Base-by-base conservation (phyloP, 2,329 filamentous ascomycete species). In the Parastagonospora nodorum region DNA sequence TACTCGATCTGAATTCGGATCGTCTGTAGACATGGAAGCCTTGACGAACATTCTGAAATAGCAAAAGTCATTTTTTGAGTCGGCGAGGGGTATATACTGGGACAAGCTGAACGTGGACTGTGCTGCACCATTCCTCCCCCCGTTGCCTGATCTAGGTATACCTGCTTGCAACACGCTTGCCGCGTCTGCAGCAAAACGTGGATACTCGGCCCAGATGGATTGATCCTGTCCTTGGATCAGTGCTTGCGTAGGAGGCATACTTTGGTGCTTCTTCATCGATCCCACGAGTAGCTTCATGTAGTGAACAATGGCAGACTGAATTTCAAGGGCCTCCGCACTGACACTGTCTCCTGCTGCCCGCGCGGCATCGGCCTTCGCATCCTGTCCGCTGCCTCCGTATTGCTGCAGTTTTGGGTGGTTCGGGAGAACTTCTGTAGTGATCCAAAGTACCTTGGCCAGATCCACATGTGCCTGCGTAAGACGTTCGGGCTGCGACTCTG, bases 391-490 rank as follows among this genome's bases (percentile, higher is more conserved):
- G 14, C 57, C 56, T 14, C 64, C 65, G 14, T 68, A 75, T 29
- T 48, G 60, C 31, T 48, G 55, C 24, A 74, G 35, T 12, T 39
- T 52, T 1, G 72, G 69, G 48, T 76, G 74, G 14, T 61, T 67
- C 1, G 62, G 64, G 6, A 80, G 55, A 11, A 78, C 68, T 48
- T 80, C 74, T 5, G 68, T 69, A 5, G 79, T 51, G n/a, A 96
- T 84, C 92, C 92, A 97, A 71, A 90, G 88, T 0, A 87, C 82
- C 71, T 96, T 97, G 19, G 90, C 87, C 43, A 97, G 78, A 71
- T 96, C 90, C 1, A 93, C 83, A 63, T 95, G 92, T 1, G 90
- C 88, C 73, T 96, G 92, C 50, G 89, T 83, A 72, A 77, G 71
- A 4, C 71, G 69, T 55, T 73, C 79, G 82, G 77, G 57, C 78